These are phyloP conservation scores for Clarkia xantiana DNA, from an alignment of 345 rosid species.

Conservation along the genomic window DNA sequence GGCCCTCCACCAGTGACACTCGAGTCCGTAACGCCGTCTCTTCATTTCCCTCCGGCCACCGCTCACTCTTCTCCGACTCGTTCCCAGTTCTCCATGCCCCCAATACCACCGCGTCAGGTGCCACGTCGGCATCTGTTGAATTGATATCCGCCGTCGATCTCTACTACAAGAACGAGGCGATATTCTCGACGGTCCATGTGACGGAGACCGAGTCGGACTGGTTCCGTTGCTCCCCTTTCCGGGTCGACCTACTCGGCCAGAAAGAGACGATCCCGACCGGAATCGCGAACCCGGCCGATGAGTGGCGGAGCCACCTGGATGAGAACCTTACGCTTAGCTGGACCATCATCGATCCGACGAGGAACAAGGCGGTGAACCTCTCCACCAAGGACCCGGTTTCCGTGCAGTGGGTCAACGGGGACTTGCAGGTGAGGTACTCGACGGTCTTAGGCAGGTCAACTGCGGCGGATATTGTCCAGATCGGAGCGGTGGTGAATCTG, in stretches of 20 bases:
- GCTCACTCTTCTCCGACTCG: conserved; percentile 53
- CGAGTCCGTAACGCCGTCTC: conserved; percentile 26
- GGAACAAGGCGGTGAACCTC: conserved; percentile 39
- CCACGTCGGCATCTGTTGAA: conserved; percentile 5
- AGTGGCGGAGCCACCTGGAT: conserved; percentile 37
- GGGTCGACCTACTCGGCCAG: conserved; percentile 44
- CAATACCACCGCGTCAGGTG: conserved; percentile 1
- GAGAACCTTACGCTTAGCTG: conserved; percentile 41
- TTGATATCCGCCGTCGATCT: conserved; percentile 73
- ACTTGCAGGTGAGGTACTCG: conserved; percentile 37
- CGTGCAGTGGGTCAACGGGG: conserved; percentile 61
- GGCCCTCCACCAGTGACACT: conserved; percentile 52
- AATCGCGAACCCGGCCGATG: conserved; percentile 11
- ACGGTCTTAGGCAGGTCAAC: conserved; percentile 12
- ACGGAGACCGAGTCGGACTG: conserved; percentile 31
- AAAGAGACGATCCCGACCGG: conserved; percentile 28
- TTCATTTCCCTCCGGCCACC: conserved; percentile 38
- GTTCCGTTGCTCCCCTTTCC: conserved; percentile 48
- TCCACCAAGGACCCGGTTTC: conserved; percentile 44
- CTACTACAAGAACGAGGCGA: conserved; percentile 20
- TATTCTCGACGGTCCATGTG: conserved; percentile 37
- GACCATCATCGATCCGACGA: conserved; percentile 50
- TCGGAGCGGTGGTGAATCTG: conserved; percentile 27
- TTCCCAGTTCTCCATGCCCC: conserved; percentile 24
- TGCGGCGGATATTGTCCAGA: conserved; percentile 22